Conservation (phyloP, 345 rosid genomes). For the Eucalyptus erythrocorys region DNA sequence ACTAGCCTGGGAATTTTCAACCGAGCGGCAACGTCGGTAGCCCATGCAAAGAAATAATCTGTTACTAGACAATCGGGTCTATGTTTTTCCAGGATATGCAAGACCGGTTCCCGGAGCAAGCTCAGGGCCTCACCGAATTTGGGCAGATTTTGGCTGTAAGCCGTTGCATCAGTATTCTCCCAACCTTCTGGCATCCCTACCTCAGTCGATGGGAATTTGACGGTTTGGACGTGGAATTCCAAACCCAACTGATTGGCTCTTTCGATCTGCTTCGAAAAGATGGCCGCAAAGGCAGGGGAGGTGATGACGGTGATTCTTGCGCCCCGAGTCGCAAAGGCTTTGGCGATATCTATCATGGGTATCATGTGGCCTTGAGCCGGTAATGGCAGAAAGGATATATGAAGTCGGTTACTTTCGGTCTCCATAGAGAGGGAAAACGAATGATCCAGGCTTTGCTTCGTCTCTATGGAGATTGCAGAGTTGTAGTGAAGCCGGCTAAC, state of each 20-base stretch:
- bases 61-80: constrained; percentile 22
- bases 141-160: not conserved
- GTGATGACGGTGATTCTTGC: constrained; percentile 13
- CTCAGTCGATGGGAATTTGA: constrained; percentile 28
- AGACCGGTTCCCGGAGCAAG: not conserved
- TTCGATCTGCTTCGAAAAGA: not conserved
- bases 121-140: not conserved
- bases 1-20: constrained; percentile 16
- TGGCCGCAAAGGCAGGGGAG: constrained; percentile 9
- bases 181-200: constrained; percentile 23
- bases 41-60: constrained; percentile 22
- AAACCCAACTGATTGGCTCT: constrained; percentile 2
- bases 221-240: constrained; percentile 9
- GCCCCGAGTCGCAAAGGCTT: constrained; percentile 12
- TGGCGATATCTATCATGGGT: constrained; percentile 24
- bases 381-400: constrained; percentile 22
- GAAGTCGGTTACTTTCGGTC: not conserved
- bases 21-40: constrained; percentile 8
- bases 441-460: not conserved
- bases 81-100: not conserved
- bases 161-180: not conserved
- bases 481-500: not conserved
- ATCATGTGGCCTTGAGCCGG: constrained; percentile 22
- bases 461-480: not conserved
- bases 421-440: not conserved